Conservation (phyloP, 2,329 filamentous ascomycete genomes). For the Rhynchosporium graminicola region DNA sequence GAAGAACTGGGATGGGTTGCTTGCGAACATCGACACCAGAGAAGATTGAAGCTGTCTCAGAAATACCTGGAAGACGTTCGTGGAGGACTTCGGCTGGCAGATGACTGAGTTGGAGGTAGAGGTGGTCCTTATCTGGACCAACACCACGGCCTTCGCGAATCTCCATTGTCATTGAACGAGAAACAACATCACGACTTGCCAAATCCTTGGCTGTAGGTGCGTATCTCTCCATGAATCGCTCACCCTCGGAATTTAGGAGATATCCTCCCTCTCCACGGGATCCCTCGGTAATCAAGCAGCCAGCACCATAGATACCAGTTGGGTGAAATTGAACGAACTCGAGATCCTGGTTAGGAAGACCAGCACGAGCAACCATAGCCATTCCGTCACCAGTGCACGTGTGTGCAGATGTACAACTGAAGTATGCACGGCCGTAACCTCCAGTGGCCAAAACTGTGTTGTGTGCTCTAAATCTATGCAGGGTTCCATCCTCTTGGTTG, state of each 20-base stretch:
- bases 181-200: constrained; percentile 93
- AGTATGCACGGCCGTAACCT: constrained; percentile 97
- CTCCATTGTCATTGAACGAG: constrained; percentile 96
- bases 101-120: constrained; percentile 97
- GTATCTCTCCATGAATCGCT: constrained; percentile 99
- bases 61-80: constrained; percentile 97
- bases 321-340: constrained; percentile 99
- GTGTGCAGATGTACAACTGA: constrained; percentile 96
- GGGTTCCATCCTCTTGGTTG: constrained; percentile 97
- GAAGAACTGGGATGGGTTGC: constrained; percentile 93
- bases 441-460: constrained; percentile 97
- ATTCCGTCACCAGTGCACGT: constrained; percentile 99
- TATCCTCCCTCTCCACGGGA: constrained; percentile 98
- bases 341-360: constrained; percentile 97
- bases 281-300: constrained; percentile 96
- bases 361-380: constrained; percentile 98
- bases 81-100: constrained; percentile 88
- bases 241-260: constrained; percentile 94
- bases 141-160: constrained; percentile 97
- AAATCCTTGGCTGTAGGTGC: constrained; percentile 98
- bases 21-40: constrained; percentile 95
- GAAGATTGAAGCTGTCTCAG: constrained; percentile 97
- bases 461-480: constrained; percentile 95
- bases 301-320: constrained; percentile 97
- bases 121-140: constrained; percentile 95